These are phyloP conservation scores for Yarrowia sp. DNA, from an alignment of 805 yeast genomes.

Conservation along the genomic window DNA sequence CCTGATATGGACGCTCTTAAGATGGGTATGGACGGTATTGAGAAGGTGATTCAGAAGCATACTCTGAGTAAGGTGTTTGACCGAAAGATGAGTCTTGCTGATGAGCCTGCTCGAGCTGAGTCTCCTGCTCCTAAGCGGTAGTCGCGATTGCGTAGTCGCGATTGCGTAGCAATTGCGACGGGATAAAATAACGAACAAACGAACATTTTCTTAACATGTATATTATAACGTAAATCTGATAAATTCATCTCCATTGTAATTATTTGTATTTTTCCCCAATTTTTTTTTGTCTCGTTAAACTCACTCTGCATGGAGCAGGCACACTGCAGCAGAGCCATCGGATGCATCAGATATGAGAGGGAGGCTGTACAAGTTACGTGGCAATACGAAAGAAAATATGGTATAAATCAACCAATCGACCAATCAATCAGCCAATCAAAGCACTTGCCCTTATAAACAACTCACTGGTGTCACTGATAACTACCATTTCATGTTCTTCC, in stretches of 20 bases:
- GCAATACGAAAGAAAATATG: background rate
- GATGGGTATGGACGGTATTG: constrained; percentile 61
- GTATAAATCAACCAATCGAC: too few relatives aligned
- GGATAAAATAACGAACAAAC: too few relatives aligned
- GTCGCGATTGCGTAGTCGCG: background rate
- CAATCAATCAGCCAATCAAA: too few relatives aligned
- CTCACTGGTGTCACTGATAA: too few relatives aligned
- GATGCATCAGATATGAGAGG: background rate
- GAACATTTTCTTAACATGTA: too few relatives aligned
- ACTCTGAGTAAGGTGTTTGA: background rate
- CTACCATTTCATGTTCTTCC: too few relatives aligned
- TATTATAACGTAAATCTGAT: too few relatives aligned
- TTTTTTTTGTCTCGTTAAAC: too few relatives aligned
- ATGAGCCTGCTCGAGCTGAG: constrained; percentile 21
- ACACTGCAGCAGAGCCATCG: background rate
- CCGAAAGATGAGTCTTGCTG: background rate
- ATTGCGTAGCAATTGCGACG: too few relatives aligned
- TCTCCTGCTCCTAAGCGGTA: constrained; percentile 18
- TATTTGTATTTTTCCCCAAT: too few relatives aligned
- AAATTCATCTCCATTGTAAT: too few relatives aligned
- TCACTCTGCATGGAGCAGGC: background rate
- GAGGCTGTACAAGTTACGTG: background rate
- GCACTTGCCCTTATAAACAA: too few relatives aligned
- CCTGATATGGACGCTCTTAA: constrained; percentile 53
- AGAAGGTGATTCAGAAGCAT: constrained; percentile 41